These are phyloP conservation scores for Vitis rotundifolia DNA, from an alignment of 164 flowering plant genomes.

Conservation along the genomic window DNA sequence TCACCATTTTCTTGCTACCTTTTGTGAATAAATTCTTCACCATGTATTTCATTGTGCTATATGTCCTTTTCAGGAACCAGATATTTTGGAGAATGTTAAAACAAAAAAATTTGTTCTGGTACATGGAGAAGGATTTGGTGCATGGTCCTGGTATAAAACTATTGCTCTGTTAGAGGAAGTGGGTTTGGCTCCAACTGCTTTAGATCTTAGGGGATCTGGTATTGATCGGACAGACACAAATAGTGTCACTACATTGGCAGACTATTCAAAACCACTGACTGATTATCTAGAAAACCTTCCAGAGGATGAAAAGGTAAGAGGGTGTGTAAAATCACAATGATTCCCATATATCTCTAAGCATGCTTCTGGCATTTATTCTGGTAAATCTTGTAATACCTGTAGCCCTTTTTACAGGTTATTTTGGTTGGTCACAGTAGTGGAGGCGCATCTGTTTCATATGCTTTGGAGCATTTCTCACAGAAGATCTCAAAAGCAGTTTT, in stretches of 20 bases:
- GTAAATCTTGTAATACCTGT: slow-evolving; percentile 6
- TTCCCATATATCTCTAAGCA: neutral
- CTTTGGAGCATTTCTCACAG: slow-evolving; percentile 70
- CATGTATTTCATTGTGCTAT: neutral
- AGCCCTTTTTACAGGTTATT: slow-evolving; percentile 61
- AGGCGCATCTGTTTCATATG: slow-evolving; percentile 91
- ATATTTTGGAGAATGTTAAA: slow-evolving; percentile 64
- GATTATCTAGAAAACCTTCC: slow-evolving; percentile 66
- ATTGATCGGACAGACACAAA: slow-evolving; percentile 66
- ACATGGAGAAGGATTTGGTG: slow-evolving; percentile 99
- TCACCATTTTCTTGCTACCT: too few species aligned
- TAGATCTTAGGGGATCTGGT: slow-evolving; percentile 91
- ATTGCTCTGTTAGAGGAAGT: slow-evolving; percentile 87
- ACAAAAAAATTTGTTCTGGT: slow-evolving; percentile 68
- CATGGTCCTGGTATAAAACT: slow-evolving; percentile 99
- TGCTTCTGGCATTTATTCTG: neutral
- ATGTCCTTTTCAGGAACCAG: slow-evolving; percentile 43
- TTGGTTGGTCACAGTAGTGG: slow-evolving; percentile 95
- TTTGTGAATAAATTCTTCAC: too few species aligned
- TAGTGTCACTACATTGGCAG: slow-evolving; percentile 56
- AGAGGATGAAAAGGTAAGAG: slow-evolving; percentile 77
- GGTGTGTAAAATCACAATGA: neutral
- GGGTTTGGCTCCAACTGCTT: slow-evolving; percentile 66
- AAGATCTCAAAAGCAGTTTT: slow-evolving; percentile 88
- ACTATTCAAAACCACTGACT: slow-evolving; percentile 81